A percentile compares a stretch with the other conserved stretches of the same genome.
These are phyloP conservation scores for Boletus smithii DNA, from an alignment of 1,284 basidiomycete species.

Conservation along the genomic window DNA sequence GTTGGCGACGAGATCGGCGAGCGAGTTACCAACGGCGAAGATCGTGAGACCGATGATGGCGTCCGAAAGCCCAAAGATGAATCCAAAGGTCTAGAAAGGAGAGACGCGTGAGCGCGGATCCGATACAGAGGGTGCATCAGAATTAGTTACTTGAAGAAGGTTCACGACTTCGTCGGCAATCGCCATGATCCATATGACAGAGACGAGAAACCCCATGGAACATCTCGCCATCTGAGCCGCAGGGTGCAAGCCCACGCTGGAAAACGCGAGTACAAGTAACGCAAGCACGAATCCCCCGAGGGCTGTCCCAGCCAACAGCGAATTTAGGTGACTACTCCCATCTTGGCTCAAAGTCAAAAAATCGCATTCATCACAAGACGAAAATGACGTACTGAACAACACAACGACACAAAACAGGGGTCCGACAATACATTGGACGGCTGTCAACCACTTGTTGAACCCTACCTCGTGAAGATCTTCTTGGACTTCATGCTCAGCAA, in stretches of 20 bases:
- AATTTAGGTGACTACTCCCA: constrained; percentile 49
- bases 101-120: constrained; percentile 8
- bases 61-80: constrained; percentile 93
- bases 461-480: constrained; percentile 60
- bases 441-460: constrained; percentile 82
- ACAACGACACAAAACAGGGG: constrained; percentile 76
- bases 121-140: background rate
- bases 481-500: constrained; percentile 63
- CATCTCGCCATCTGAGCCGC: constrained; percentile 72
- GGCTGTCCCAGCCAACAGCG: constrained; percentile 55
- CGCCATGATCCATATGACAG: constrained; percentile 93
- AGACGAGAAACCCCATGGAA: constrained; percentile 83
- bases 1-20: constrained; percentile 96
- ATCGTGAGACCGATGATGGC: constrained; percentile 96
- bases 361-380: constrained; percentile 3
- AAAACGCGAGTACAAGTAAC: constrained; percentile 58
- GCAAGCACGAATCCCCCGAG: constrained; percentile 55
- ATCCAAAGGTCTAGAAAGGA: constrained; percentile 73
- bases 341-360: constrained; percentile 38
- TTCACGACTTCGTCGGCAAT: constrained; percentile 93
- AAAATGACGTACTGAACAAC: constrained; percentile 60
- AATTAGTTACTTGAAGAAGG: constrained; percentile 66
- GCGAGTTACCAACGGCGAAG: constrained; percentile 93
- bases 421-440: constrained; percentile 75
- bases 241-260: constrained; percentile 57